A percentile compares a stretch with the other conserved stretches of the same genome.
Conservation (phyloP, 192 early-diverging fungal genomes). For the Podila horticola region DNA sequence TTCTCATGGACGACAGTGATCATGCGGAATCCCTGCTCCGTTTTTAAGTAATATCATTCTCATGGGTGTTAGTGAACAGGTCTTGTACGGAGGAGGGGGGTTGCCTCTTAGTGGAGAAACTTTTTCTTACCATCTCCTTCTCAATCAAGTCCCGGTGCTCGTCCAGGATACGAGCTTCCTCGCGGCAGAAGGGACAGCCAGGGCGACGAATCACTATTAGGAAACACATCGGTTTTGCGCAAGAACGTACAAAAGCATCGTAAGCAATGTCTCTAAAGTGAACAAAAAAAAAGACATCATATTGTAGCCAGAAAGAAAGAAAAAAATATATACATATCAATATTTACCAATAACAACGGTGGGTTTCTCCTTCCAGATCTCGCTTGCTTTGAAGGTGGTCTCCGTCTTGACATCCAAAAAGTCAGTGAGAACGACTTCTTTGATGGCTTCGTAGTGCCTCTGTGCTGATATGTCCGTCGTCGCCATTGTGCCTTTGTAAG, state of each 20-base stretch:
- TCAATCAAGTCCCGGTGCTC: slow-evolving; percentile 50
- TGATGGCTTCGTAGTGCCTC: slow-evolving; percentile 31
- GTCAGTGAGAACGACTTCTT: slow-evolving; percentile 43
- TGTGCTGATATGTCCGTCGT: not conserved
- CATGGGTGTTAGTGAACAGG: too few relatives aligned
- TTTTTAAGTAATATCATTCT: not conserved
- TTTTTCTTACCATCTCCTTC: slow-evolving; percentile 32
- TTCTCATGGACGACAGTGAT: slow-evolving; percentile 53
- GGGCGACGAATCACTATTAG: slow-evolving; percentile 51
- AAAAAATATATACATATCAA: not conserved
- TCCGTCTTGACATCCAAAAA: slow-evolving; percentile 28
- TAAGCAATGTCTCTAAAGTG: too few relatives aligned
- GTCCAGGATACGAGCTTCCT: slow-evolving; percentile 47
- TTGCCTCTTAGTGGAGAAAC: too few relatives aligned
- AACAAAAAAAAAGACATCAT: too few relatives aligned
- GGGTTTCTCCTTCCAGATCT: slow-evolving; percentile 46
- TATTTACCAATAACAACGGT: slow-evolving; percentile 33
- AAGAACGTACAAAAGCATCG: slow-evolving; percentile 3
- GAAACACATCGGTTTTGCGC: not conserved
- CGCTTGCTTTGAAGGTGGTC: slow-evolving; percentile 26
- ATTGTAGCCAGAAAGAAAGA: not conserved
- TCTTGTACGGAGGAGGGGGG: too few relatives aligned
- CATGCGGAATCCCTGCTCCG: slow-evolving; percentile 39
- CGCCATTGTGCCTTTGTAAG: not conserved
- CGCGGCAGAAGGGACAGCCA: slow-evolving; percentile 57